A percentile compares a stretch with the other conserved stretches of the same genome.
Evolutionary conservation across 768 basidiomycete genomes (phyloP).

Genomic region (Lactifluus hygrophoroides): DNA sequence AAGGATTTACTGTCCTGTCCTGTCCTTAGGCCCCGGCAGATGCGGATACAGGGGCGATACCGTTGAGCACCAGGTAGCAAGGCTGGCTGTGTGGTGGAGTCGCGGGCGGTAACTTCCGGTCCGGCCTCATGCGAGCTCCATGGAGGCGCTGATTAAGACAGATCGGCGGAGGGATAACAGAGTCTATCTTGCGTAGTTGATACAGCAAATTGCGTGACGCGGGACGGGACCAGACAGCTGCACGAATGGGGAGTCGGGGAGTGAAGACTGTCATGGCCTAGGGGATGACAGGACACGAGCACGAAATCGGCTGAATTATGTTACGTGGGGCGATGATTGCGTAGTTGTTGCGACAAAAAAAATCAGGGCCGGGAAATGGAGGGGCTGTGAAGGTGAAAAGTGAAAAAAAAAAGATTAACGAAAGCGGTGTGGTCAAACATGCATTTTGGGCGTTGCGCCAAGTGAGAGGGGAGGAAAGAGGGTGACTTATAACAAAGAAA

Average conservation of each 20-base stretch:
- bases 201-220: conserved; percentile 3
- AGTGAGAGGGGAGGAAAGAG: neutral
- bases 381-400: neutral
- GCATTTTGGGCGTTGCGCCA: conserved; percentile 11
- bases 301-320: conserved; percentile 1
- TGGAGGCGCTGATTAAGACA: neutral
- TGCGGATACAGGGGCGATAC: neutral
- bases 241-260: no score
- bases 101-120: neutral
- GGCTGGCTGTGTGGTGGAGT: neutral
- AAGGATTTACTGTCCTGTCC: neutral
- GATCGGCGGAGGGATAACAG: neutral
- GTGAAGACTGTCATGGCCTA: no score
- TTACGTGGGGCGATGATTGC: neutral
- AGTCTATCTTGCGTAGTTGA: neutral
- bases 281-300: neutral
- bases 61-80: neutral
- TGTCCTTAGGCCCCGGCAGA: neutral
- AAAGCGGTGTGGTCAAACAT: conserved; percentile 2
- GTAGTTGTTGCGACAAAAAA: neutral
- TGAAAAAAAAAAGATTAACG: neutral
- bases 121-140: no score
- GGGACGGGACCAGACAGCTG: neutral
- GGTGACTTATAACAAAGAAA: neutral
- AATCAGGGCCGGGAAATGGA: neutral